phyloP scores from a whole-genome alignment of 805 yeast species.

The Ogataea kodamae region DNA sequence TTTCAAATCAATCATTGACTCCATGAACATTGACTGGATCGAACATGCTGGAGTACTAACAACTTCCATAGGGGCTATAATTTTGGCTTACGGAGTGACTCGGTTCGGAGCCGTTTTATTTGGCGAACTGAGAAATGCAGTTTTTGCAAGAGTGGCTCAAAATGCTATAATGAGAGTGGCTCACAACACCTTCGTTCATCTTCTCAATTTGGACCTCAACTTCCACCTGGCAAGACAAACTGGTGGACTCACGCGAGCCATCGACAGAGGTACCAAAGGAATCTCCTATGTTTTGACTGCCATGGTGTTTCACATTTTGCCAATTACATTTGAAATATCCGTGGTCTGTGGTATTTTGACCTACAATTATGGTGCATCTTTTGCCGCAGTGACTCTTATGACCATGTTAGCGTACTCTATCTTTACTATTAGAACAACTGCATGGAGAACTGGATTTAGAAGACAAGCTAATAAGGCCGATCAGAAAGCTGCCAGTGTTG shows the following conservation, averaged over 20 bases:
- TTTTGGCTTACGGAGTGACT: slow-evolving; percentile 89
- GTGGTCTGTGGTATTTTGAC: slow-evolving; percentile 93
- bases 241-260: slow-evolving; percentile 94
- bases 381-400: slow-evolving; percentile 81
- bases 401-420: slow-evolving; percentile 88
- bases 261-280: slow-evolving; percentile 97
- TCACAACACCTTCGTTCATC: slow-evolving; percentile 76
- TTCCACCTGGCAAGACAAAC: slow-evolving; percentile 92
- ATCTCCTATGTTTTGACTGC: slow-evolving; percentile 89
- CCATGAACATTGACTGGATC: slow-evolving; percentile 89
- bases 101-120: slow-evolving; percentile 91
- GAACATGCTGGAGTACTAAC: slow-evolving; percentile 58
- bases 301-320: slow-evolving; percentile 96
- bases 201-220: slow-evolving; percentile 78
- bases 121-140: slow-evolving; percentile 93
- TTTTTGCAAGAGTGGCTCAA: slow-evolving; percentile 94
- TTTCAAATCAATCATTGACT: slow-evolving; percentile 84
- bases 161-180: slow-evolving; percentile 90
- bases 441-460: slow-evolving; percentile 94
- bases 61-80: slow-evolving; percentile 59
- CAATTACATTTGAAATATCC: slow-evolving; percentile 86
- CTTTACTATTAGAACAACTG: slow-evolving; percentile 87
- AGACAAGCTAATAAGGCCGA: slow-evolving; percentile 90
- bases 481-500: slow-evolving; percentile 91
- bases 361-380: slow-evolving; percentile 83